Conservation (phyloP, 2,329 filamentous ascomycete species). For the Trichophyton schoenleinii region DNA sequence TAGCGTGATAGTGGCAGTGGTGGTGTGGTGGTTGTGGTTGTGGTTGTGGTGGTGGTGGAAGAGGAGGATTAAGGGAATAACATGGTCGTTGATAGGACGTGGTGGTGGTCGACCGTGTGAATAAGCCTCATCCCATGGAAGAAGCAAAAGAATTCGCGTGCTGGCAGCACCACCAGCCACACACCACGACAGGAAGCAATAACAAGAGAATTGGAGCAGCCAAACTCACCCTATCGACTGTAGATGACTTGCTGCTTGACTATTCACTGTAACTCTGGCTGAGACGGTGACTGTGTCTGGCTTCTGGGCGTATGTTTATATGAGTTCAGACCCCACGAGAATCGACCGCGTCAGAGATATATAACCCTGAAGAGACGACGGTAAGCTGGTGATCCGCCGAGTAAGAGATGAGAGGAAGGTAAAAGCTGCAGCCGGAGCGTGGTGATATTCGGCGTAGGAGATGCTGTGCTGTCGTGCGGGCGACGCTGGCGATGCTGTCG, state of each 20-base stretch:
- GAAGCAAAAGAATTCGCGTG: background rate
- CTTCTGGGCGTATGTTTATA: background rate
- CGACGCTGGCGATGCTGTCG: background rate
- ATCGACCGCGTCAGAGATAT: constrained; percentile 7
- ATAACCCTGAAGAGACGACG: background rate
- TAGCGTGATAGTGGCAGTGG: no score
- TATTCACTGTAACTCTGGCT: no score
- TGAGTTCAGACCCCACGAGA: constrained; percentile 3
- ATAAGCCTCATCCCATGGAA: background rate
- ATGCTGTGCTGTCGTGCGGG: background rate
- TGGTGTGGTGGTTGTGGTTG: background rate
- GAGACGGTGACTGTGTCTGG: background rate
- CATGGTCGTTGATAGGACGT: background rate
- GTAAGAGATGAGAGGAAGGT: background rate
- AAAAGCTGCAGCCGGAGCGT: constrained; percentile 5
- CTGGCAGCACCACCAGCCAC: background rate
- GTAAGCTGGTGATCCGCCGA: background rate
- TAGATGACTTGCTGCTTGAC: background rate
- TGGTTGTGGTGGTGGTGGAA: background rate
- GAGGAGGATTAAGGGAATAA: background rate
- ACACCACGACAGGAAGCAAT: background rate
- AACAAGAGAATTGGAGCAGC: background rate
- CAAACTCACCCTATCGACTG: background rate
- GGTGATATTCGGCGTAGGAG: constrained; percentile 5
- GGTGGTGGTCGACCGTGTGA: background rate